A percentile compares a stretch with the other conserved stretches of the same genome.
Evolutionary conservation across 768 basidiomycete genomes (phyloP).

Genomic region (Trametes meyenii): DNA sequence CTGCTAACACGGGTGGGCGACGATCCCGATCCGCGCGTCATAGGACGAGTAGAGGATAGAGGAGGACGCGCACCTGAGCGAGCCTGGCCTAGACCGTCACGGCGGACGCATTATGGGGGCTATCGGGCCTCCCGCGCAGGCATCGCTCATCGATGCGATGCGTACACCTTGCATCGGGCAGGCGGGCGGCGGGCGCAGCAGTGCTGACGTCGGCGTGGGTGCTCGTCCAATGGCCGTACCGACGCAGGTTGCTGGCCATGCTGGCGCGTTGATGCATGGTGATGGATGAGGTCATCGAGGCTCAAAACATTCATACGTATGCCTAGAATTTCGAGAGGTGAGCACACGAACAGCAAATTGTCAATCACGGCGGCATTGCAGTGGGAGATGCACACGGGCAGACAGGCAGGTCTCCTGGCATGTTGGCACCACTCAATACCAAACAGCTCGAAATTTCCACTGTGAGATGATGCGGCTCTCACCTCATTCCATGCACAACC

Average conservation of each 20-base stretch:
- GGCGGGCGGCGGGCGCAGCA: neutral
- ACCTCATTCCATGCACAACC: too few species aligned
- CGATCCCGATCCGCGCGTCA: slow-evolving; percentile 8
- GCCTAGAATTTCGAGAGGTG: neutral
- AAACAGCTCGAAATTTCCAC: neutral
- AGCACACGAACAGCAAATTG: neutral
- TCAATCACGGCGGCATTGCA: neutral
- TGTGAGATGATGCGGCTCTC: neutral
- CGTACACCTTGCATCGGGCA: neutral
- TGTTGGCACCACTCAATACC: neutral
- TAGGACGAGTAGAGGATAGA: neutral
- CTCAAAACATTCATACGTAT: neutral
- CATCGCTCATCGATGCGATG: slow-evolving; percentile 12
- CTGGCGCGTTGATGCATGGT: neutral
- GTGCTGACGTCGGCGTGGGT: slow-evolving; percentile 2
- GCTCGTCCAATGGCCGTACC: neutral
- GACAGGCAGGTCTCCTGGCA: slow-evolving; percentile 4
- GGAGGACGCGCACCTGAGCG: neutral
- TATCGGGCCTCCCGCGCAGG: slow-evolving; percentile 8
- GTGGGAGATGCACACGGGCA: neutral
- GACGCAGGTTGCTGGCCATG: neutral
- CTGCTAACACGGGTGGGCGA: neutral
- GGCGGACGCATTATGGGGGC: neutral
- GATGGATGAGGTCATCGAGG: neutral
- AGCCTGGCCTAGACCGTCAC: neutral